Conservation (phyloP, 2,329 filamentous ascomycete species). For the Zasmidium angulare region DNA sequence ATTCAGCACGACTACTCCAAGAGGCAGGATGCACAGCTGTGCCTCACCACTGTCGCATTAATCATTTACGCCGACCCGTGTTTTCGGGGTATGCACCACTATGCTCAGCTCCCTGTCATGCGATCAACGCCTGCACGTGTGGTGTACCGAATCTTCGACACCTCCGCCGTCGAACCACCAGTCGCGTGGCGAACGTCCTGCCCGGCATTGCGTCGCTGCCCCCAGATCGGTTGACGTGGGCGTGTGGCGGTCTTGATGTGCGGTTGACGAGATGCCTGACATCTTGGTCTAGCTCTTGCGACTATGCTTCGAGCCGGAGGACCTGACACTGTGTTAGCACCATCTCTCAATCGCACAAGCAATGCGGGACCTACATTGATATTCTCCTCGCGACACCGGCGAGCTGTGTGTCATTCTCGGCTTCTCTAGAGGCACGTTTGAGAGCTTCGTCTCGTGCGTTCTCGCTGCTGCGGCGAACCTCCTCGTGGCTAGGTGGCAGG, state of each 20-base stretch:
- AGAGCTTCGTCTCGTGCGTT: slow-evolving; percentile 79
- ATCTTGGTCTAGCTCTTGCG: not conserved
- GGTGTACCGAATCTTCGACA: too few species aligned
- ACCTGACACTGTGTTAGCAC: not conserved
- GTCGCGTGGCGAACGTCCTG: too few species aligned
- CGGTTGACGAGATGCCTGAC: not conserved
- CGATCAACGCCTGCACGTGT: too few species aligned
- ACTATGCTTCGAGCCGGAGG: slow-evolving; percentile 4
- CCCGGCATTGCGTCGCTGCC: too few species aligned
- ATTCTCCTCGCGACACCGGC: slow-evolving; percentile 85
- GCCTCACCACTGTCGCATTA: not conserved
- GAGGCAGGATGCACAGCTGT: not conserved
- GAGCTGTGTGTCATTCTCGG: slow-evolving; percentile 86
- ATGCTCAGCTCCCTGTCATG: not conserved
- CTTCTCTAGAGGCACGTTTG: slow-evolving; percentile 81
- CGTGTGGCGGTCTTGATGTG: too few species aligned
- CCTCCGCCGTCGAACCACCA: too few species aligned
- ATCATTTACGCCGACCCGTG: not conserved
- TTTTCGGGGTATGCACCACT: not conserved
- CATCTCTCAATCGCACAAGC: not conserved
- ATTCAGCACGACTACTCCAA: not conserved
- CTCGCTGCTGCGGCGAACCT: slow-evolving; percentile 80
- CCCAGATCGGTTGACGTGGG: too few species aligned
- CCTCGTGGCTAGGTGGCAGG: slow-evolving; percentile 86
- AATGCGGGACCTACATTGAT: slow-evolving; percentile 69